Conservation (phyloP, 2,329 filamentous ascomycete genomes). For the Chrysoporthe austroafricana region DNA sequence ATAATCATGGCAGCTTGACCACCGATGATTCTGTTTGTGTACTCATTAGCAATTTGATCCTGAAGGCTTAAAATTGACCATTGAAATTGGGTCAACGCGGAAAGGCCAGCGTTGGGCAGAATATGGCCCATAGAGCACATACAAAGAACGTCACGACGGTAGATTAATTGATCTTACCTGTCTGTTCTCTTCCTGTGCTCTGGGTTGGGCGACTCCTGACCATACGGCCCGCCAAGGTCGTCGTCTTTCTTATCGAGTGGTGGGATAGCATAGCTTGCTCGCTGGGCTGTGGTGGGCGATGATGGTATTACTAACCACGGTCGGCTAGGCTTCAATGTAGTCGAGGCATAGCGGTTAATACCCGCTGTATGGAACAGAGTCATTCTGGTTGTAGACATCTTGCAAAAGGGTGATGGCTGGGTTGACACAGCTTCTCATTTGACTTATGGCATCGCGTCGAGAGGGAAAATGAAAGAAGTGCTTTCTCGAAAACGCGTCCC, state of each 20-base stretch:
- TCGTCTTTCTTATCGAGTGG: slow-evolving; percentile 22
- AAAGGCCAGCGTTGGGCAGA: background rate
- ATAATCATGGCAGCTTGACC: slow-evolving; percentile 14
- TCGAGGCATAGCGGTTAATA: background rate
- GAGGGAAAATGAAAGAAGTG: background rate
- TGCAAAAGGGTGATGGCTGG: background rate
- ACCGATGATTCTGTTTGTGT: slow-evolving; percentile 9
- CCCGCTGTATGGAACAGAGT: background rate
- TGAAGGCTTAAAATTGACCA: background rate
- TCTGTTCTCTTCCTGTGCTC: slow-evolving; percentile 18
- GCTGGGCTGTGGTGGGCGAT: slow-evolving; percentile 8
- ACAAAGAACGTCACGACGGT: background rate
- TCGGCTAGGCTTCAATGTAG: background rate
- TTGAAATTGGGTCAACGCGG: background rate
- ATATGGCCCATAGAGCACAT: background rate
- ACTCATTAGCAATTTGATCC: background rate
- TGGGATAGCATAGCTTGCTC: slow-evolving; percentile 21
- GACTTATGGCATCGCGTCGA: background rate
- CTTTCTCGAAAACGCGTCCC: background rate
- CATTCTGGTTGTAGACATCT: slow-evolving; percentile 6
- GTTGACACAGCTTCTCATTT: too few species aligned
- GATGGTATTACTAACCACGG: background rate
- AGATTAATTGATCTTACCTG: background rate
- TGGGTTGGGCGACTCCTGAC: slow-evolving; percentile 19
- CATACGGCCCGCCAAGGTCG: slow-evolving; percentile 21